A percentile compares a stretch with the other conserved stretches of the same genome.
phyloP scores from a whole-genome alignment of 345 rosid genomes.

The Citrus trifoliata region DNA sequence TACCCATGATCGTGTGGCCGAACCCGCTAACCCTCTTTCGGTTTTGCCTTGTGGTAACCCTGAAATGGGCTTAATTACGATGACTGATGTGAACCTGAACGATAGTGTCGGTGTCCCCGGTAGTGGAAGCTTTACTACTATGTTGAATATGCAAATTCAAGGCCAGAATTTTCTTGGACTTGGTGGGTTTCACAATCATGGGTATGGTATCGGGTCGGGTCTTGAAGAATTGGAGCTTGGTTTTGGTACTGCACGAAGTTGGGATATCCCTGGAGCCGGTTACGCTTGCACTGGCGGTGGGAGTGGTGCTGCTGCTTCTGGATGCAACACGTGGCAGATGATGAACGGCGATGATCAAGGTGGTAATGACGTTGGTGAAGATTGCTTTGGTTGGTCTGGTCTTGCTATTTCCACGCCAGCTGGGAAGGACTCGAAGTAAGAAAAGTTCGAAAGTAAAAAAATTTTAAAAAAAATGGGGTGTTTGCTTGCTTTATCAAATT shows the following conservation, averaged over 20 bases:
- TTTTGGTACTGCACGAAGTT: slow-evolving; percentile 28
- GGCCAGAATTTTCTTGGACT: slow-evolving; percentile 20
- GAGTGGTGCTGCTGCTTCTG: slow-evolving; percentile 10
- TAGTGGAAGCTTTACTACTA: slow-evolving; percentile 19
- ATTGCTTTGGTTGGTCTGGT: slow-evolving; percentile 50
- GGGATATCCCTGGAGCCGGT: slow-evolving; percentile 39
- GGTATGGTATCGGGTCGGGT: slow-evolving; percentile 24
- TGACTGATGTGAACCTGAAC: slow-evolving; percentile 26
- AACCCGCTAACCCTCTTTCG: slow-evolving; percentile 14
- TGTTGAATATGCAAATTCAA: slow-evolving; percentile 17
- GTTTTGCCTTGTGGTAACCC: slow-evolving; percentile 15
- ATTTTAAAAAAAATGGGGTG: background rate
- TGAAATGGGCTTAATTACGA: slow-evolving; percentile 8
- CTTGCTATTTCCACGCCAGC: slow-evolving; percentile 49
- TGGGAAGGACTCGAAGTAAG: slow-evolving; percentile 45
- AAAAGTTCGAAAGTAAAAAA: no score
- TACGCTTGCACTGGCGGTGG: slow-evolving; percentile 9
- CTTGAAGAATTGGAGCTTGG: slow-evolving; percentile 36
- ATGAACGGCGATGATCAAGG: slow-evolving; percentile 23
- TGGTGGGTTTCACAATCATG: slow-evolving; percentile 19
- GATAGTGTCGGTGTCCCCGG: slow-evolving; percentile 14
- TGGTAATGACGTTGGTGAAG: slow-evolving; percentile 33
- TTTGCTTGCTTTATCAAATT: background rate
- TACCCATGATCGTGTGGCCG: slow-evolving; percentile 24
- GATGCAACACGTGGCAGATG: slow-evolving; percentile 41